Conservation (phyloP, 2,329 filamentous ascomycete genomes). For the Fusarium dimerum region DNA sequence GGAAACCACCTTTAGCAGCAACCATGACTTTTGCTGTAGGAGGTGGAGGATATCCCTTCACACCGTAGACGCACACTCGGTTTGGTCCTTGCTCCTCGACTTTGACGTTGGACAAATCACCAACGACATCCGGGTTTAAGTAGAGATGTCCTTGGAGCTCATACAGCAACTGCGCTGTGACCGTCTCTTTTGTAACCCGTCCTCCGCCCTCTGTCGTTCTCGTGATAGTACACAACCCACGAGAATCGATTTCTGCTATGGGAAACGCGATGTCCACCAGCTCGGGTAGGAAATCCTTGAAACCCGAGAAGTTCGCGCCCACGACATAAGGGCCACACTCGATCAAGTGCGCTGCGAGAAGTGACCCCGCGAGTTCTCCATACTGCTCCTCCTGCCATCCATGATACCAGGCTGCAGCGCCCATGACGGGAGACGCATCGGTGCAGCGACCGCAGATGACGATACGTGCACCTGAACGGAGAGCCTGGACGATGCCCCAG, state of each 20-base stretch:
- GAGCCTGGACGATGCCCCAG: constrained; percentile 45
- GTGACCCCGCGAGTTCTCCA: constrained; percentile 49
- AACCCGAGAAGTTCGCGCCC: constrained; percentile 56
- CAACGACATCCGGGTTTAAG: constrained; percentile 46
- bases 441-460: constrained; percentile 51
- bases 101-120: constrained; percentile 36
- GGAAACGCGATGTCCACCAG: constrained; percentile 37
- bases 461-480: constrained; percentile 46
- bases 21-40: constrained; percentile 40
- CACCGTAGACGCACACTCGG: constrained; percentile 34
- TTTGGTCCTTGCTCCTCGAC: constrained; percentile 46
- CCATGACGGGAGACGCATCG: constrained; percentile 55
- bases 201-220: constrained; percentile 38
- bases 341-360: constrained; percentile 55
- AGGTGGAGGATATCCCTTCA: constrained; percentile 33
- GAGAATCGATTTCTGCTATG: constrained; percentile 39
- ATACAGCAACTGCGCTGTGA: constrained; percentile 43
- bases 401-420: constrained; percentile 57
- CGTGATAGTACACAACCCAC: constrained; percentile 37
- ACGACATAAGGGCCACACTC: constrained; percentile 57
- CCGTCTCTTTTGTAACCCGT: constrained; percentile 38
- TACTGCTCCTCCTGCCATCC: constrained; percentile 50
- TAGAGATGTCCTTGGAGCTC: constrained; percentile 48
- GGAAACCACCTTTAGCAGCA: constrained; percentile 45
- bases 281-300: constrained; percentile 31